These are phyloP conservation scores for Schizothecium vesticola DNA, from an alignment of 495 filamentous ascomycete species.

Conservation along the genomic window DNA sequence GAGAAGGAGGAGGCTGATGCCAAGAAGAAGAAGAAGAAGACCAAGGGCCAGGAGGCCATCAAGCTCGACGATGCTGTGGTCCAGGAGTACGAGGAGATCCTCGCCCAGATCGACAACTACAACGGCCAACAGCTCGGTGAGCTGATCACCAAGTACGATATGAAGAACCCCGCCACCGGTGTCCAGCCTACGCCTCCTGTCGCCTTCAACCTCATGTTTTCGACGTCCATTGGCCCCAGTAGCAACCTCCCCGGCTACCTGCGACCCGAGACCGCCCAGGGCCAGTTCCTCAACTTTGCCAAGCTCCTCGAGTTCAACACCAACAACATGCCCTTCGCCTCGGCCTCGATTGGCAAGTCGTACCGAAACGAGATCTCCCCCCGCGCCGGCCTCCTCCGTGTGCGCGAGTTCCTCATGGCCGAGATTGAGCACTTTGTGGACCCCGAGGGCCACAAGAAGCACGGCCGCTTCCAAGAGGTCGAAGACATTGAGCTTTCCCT, in stretches of 20 bases:
- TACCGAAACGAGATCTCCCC: constrained; percentile 80
- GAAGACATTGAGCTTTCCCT: constrained; percentile 61
- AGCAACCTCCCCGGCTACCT: constrained; percentile 55
- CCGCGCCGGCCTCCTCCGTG: constrained; percentile 64
- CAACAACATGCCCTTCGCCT: constrained; percentile 68
- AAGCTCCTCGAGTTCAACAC: constrained; percentile 79
- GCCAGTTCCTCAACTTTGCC: constrained; percentile 68
- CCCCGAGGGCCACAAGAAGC: constrained; percentile 63
- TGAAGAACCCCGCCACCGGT: constrained; percentile 60
- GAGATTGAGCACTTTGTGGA: constrained; percentile 82
- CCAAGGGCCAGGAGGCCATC: constrained; percentile 52
- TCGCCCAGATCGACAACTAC: constrained; percentile 76
- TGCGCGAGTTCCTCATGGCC: constrained; percentile 78
- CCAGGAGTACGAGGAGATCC: constrained; percentile 63
- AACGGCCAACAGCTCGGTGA: constrained; percentile 62
- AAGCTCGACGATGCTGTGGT: constrained; percentile 64
- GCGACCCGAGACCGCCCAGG: constrained; percentile 70
- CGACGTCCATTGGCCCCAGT: constrained; percentile 66
- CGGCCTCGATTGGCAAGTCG: constrained; percentile 71
- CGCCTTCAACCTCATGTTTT: constrained; percentile 77
- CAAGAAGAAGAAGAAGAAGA: constrained; percentile 51
- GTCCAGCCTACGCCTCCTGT: constrained; percentile 57
- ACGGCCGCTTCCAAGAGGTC: constrained; percentile 63
- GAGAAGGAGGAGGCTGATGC: constrained; percentile 52
- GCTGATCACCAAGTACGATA: constrained; percentile 65